Percentiles rank a stretch among this genome's conserved stretches.
These are phyloP conservation scores for Cenchrus americanus DNA, from an alignment of 176 grass and related monocot genomes.

Conservation along the genomic window DNA sequence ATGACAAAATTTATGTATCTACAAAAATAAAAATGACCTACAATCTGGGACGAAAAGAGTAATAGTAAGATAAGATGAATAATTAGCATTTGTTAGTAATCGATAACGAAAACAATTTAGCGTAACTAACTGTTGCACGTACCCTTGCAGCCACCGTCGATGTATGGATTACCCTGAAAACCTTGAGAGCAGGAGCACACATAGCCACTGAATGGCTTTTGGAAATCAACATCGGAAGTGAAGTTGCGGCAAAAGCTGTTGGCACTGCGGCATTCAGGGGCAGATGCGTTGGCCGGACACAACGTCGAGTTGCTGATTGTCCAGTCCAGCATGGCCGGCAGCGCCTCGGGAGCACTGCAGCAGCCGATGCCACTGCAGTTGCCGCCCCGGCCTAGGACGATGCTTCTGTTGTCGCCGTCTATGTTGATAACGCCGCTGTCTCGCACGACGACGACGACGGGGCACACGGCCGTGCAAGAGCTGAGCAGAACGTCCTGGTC, in stretches of 20 bases:
- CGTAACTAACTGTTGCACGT: too few species aligned
- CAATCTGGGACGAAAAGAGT: too few species aligned
- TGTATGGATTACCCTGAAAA: neutral
- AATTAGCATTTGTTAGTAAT: too few species aligned
- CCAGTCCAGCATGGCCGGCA: constrained; percentile 56
- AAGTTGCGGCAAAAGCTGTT: neutral
- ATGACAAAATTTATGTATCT: too few species aligned
- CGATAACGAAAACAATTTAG: too few species aligned
- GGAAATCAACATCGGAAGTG: neutral
- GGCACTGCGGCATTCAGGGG: neutral
- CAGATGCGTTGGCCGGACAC: neutral
- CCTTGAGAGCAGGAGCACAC: neutral
- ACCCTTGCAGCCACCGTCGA: neutral
- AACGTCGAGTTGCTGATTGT: constrained; percentile 43
- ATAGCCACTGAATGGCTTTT: neutral
- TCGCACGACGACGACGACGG: too few species aligned
- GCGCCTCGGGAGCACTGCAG: too few species aligned
- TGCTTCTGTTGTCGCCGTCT: neutral
- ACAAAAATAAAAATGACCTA: too few species aligned
- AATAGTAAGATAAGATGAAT: too few species aligned
- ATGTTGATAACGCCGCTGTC: neutral
- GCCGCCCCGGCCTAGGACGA: neutral
- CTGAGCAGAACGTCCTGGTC: neutral
- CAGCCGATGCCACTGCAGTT: too few species aligned
- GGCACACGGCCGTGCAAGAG: neutral